These are phyloP conservation scores for Candolleomyces eurysporus DNA, from an alignment of 768 basidiomycete species.

Conservation along the genomic window DNA sequence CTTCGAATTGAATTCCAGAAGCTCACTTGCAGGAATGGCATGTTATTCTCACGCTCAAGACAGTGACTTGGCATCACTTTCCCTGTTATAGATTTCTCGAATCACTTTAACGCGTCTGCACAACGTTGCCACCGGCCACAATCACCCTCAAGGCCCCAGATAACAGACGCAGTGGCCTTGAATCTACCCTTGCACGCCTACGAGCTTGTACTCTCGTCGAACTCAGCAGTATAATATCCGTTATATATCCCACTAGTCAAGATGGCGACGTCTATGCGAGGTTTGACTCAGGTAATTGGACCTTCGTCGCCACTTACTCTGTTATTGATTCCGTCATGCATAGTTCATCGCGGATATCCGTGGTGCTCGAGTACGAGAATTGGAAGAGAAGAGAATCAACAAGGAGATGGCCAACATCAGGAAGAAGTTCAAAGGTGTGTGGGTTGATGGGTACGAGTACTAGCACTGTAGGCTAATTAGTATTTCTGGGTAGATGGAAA, in stretches of 20 bases:
- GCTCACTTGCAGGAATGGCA: not conserved
- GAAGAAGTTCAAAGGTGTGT: constrained; percentile 93
- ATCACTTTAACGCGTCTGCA: not conserved
- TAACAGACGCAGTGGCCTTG: not conserved
- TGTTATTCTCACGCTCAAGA: not conserved
- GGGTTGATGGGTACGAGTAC: not conserved
- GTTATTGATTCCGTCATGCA: not conserved
- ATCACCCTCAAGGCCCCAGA: not conserved
- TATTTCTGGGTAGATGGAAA: constrained; percentile 60
- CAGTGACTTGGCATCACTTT: not conserved
- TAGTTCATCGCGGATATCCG: constrained; percentile 99
- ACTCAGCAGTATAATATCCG: not conserved
- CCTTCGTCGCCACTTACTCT: not conserved
- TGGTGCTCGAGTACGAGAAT: constrained; percentile 91
- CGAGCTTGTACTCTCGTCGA: no score
- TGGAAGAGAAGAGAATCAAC: constrained; percentile 98
- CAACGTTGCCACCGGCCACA: not conserved
- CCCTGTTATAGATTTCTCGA: not conserved
- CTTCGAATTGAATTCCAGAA: no score
- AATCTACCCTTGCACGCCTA: not conserved
- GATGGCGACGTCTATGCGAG: constrained; percentile 12
- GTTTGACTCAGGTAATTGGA: constrained; percentile 10
- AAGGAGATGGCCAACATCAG: constrained; percentile 99
- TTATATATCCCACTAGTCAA: not conserved
- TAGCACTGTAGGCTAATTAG: not conserved